Evolutionary conservation across 1,284 basidiomycete genomes (phyloP), one percentile per base, ranked within the genome.

Genomic region (Papiliotrema fonsecae): DNA sequence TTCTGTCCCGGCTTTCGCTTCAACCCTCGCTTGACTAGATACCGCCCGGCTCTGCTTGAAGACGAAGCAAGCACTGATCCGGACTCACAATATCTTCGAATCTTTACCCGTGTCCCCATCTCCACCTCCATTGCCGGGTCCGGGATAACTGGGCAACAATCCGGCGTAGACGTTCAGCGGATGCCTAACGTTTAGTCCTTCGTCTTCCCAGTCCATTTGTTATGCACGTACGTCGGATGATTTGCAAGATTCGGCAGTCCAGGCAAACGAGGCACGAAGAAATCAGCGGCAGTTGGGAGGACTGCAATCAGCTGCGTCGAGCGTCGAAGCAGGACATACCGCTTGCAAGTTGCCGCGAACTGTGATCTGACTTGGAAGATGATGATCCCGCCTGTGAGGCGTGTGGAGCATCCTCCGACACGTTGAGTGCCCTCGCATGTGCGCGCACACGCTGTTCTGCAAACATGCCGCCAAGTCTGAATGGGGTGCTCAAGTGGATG

Each of bases 101-200:
- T 74, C 71, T 35, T 60, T 61, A 3, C 71, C 71, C 6, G 59
- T 64, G 9, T 52, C 54, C 5, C 69, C 72, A 13, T 70, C 64
- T 21, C 67, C 69, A 2, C 70, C 74, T 11, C 66, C 71, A 13
- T 57, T 55, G 1, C 58, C 62, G 45, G 62, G 78, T 60, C 83
- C 77, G 7, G 88, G 86, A 73, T 92, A 88, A 1, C 88, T 85
- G 16, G 85, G 77, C 24, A 93, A 74, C 64, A 87, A 84, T 0
- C 89, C 89, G 6, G 88, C 84, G 58, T 84, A 91, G 58, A 93
- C 80, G 52, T 82, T 82, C 35, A 93, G 70, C 2, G 87, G 87
- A 51, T 83, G 81, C 25, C 78, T 72, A 50, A 25, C 21, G 27
- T 19, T 36, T 13, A 37, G 21, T 25, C 39, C 55, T 39, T 58